A percentile compares a stretch with the other conserved stretches of the same genome.
These are phyloP conservation scores for Podospora pseudocomata DNA, from an alignment of 495 filamentous ascomycete genomes.

Conservation along the genomic window DNA sequence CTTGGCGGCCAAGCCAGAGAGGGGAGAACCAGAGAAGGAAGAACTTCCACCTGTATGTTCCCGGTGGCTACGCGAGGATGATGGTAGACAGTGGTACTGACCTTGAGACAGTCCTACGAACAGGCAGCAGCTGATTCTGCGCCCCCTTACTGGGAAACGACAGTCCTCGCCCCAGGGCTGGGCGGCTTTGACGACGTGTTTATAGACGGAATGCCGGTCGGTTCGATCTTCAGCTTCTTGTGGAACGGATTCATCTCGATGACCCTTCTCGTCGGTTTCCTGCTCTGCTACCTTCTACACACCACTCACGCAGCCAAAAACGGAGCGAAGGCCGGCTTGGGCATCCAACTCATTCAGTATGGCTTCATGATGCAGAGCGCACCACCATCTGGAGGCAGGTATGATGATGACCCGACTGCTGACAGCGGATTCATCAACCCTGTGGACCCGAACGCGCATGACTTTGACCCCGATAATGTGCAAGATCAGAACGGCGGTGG, in stretches of 20 bases:
- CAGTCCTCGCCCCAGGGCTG: conserved; percentile 85
- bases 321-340: conserved; percentile 87
- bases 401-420: conserved; percentile 40
- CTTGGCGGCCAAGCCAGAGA: conserved; percentile 83
- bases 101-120: conserved; percentile 75
- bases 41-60: conserved; percentile 85
- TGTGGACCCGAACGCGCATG: conserved; percentile 82
- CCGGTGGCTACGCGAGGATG: neutral
- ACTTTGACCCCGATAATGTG: conserved; percentile 74
- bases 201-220: conserved; percentile 92
- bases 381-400: conserved; percentile 36
- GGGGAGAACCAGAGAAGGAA: conserved; percentile 74
- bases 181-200: conserved; percentile 86
- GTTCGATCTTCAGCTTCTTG: conserved; percentile 89
- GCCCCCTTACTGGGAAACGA: conserved; percentile 98
- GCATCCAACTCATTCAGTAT: conserved; percentile 93
- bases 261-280: conserved; percentile 96
- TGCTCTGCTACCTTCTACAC: conserved; percentile 95
- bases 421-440: conserved; percentile 57
- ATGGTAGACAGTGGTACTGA: conserved; percentile 28
- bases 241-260: conserved; percentile 99
- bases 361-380: conserved; percentile 82
- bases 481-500: conserved; percentile 25
- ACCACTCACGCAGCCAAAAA: conserved; percentile 98
- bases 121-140: conserved; percentile 96